Percentiles rank a stretch among this genome's conserved stretches.
Conservation (phyloP, 2,329 filamentous ascomycete genomes). For the Arthrobotrys entomopaga region DNA sequence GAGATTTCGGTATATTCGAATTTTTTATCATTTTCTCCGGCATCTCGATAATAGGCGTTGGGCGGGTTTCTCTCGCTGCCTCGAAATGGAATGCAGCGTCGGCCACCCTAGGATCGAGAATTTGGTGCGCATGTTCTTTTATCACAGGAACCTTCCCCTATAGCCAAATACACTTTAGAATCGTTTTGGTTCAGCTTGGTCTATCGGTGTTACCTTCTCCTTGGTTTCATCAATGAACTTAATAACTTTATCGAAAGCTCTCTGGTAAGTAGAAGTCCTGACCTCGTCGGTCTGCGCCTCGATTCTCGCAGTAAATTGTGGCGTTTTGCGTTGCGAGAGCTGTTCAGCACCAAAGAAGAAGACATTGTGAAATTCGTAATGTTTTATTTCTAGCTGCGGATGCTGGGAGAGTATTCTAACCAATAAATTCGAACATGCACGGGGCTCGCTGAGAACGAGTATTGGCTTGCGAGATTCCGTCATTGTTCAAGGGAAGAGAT, state of each 20-base stretch:
- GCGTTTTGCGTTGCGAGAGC: conserved; percentile 3
- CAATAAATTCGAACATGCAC: not conserved
- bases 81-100: not conserved
- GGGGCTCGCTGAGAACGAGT: not conserved
- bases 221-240: too few species aligned
- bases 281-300: not conserved
- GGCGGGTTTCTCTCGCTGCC: too few species aligned
- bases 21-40: too few species aligned
- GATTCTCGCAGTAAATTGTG: not conserved
- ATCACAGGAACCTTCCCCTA: not conserved
- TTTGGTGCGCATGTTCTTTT: conserved; percentile 1
- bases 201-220: too few species aligned
- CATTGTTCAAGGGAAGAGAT: not conserved
- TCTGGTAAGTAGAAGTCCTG: too few species aligned
- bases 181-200: not conserved
- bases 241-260: too few species aligned
- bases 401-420: not conserved
- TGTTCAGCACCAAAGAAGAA: not conserved
- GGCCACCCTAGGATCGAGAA: not conserved
- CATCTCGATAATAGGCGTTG: too few species aligned
- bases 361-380: not conserved
- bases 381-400: not conserved
- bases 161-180: not conserved
- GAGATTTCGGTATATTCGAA: not conserved
- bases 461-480: not conserved